These are phyloP conservation scores for Plantago ovata DNA, from an alignment of 257 asterid genomes.

Conservation along the genomic window DNA sequence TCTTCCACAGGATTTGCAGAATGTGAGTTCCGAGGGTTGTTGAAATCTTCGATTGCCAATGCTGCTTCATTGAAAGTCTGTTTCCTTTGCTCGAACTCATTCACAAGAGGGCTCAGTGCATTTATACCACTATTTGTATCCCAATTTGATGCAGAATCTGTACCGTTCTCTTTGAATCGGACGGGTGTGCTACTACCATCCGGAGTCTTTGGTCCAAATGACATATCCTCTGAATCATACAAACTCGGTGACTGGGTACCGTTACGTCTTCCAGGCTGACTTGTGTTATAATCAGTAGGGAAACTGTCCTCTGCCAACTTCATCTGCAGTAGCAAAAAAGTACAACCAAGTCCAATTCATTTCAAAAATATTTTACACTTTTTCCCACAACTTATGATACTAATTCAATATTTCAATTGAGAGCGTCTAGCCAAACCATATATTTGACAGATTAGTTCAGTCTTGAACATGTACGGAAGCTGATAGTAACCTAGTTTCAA, in stretches of 20 bases:
- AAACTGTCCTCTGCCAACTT: constrained; percentile 64
- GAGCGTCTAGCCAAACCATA: too few species aligned
- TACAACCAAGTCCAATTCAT: too few species aligned
- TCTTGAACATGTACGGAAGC: too few species aligned
- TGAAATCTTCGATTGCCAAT: constrained; percentile 37
- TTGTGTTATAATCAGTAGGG: constrained; percentile 30
- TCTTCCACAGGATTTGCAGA: constrained; percentile 36
- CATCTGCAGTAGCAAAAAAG: constrained; percentile 33
- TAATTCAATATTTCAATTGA: too few species aligned
- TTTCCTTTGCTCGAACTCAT: constrained; percentile 58
- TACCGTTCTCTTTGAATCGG: constrained; percentile 32
- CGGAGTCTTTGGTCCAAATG: constrained; percentile 60
- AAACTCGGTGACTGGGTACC: constrained; percentile 54
- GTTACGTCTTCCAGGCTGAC: constrained; percentile 38
- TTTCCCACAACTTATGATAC: too few species aligned
- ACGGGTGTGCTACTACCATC: constrained; percentile 56
- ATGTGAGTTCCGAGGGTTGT: constrained; percentile 35
- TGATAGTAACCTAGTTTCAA: too few species aligned
- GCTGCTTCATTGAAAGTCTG: constrained; percentile 55
- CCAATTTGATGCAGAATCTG: constrained; percentile 27
- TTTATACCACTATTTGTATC: constrained; percentile 39
- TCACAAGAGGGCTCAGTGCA: constrained; percentile 44
- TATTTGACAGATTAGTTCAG: too few species aligned
- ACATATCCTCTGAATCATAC: constrained; percentile 64
- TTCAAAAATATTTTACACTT: too few species aligned